Percentiles rank a stretch among this genome's conserved stretches.
phyloP scores from a whole-genome alignment of 257 asterid species.

The Solanum gandarillasii region DNA sequence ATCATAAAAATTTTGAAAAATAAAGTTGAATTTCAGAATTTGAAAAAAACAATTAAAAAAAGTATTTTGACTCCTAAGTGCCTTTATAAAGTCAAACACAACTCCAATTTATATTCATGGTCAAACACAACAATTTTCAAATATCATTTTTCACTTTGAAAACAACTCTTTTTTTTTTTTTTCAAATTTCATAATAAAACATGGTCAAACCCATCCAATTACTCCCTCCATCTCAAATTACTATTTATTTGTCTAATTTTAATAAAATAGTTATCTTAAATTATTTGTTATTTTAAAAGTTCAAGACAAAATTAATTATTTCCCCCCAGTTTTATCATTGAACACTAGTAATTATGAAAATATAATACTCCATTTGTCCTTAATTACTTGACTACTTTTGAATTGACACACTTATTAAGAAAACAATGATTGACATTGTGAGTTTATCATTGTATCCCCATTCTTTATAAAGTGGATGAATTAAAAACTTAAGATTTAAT shows the following conservation, averaged over 20 bases:
- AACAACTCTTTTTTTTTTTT: no score
- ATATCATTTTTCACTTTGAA: no score
- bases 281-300: neutral
- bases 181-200: no score
- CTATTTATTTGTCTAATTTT: neutral
- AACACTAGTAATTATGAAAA: neutral
- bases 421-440: no score
- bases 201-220: neutral
- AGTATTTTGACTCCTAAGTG: neutral
- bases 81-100: neutral
- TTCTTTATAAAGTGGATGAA: no score
- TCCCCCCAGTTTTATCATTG: fast-evolving
- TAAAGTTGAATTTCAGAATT: no score
- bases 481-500: no score
- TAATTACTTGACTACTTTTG: no score
- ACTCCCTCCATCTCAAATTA: neutral
- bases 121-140: neutral
- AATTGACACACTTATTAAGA: no score
- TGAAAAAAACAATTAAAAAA: no score
- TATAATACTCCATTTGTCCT: no score
- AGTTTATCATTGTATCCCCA: no score
- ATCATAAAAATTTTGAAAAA: fast-evolving
- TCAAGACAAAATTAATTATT: neutral
- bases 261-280: neutral
- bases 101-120: neutral